These are phyloP conservation scores for Orbilia quercus DNA, from an alignment of 2,329 filamentous ascomycete genomes.

Conservation along the genomic window DNA sequence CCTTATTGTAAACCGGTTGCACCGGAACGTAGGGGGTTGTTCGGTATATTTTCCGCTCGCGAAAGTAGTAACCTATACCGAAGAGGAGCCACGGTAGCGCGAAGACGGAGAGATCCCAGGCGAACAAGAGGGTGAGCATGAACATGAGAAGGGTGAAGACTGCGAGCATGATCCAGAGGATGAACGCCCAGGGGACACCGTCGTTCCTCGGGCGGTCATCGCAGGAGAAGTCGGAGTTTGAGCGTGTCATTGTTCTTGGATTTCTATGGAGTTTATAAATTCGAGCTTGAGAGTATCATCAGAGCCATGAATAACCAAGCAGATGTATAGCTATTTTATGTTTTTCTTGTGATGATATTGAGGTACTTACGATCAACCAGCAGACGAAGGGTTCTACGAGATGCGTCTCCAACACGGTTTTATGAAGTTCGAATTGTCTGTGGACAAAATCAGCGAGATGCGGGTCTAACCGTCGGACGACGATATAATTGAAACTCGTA, in stretches of 20 bases:
- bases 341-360: no score
- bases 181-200: slow-evolving; percentile 24
- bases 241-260: slow-evolving; percentile 6
- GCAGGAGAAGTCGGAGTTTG: slow-evolving; percentile 16
- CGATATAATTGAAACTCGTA: slow-evolving; percentile 28
- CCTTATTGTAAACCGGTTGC: background rate
- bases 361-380: slow-evolving; percentile 32
- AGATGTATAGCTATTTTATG: no score
- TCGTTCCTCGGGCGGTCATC: slow-evolving; percentile 6
- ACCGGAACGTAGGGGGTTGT: slow-evolving; percentile 2
- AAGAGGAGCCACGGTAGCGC: slow-evolving; percentile 45
- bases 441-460: slow-evolving; percentile 31
- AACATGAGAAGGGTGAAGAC: slow-evolving; percentile 35
- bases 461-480: slow-evolving; percentile 18
- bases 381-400: slow-evolving; percentile 39
- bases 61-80: slow-evolving; percentile 24
- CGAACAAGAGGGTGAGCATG: slow-evolving; percentile 39
- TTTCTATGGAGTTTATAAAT: slow-evolving; percentile 2
- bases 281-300: slow-evolving; percentile 8
- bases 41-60: slow-evolving; percentile 21
- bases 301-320: no score
- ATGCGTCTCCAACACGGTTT: slow-evolving; percentile 34
- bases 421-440: slow-evolving; percentile 33
- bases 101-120: slow-evolving; percentile 45
- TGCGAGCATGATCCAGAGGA: slow-evolving; percentile 33